Percentiles rank a stretch among this genome's conserved stretches.
Evolutionary conservation across 73 alveolate genomes (phyloP).

Genomic region (Stentor roeselii): DNA sequence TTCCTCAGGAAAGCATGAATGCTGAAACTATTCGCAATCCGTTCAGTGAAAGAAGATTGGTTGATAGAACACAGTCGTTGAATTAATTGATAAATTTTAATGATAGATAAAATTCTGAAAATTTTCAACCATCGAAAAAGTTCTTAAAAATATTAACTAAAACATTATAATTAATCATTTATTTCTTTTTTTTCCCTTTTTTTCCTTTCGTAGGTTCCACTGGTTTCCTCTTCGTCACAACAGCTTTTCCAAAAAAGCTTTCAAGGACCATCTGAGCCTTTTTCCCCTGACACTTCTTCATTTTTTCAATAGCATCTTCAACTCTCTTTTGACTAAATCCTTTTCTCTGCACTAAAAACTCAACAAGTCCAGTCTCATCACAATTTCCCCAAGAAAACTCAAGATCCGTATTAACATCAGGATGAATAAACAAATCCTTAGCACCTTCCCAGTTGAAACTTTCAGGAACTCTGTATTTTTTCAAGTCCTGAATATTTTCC

Average conservation of each 20-base stretch:
- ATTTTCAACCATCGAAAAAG: no score
- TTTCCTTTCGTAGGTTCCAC: background rate
- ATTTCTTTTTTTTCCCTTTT: background rate
- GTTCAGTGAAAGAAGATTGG: no score
- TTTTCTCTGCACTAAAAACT: conserved; percentile 65
- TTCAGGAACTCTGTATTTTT: conserved; percentile 60
- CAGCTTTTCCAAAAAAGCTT: conserved; percentile 7
- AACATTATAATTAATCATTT: no score
- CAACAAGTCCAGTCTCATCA: conserved; percentile 57
- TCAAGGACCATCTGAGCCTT: conserved; percentile 26
- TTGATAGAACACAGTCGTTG: no score
- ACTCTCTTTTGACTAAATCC: conserved; percentile 66
- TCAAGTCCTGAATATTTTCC: conserved; percentile 59
- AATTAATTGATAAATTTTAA: no score
- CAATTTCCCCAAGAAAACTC: conserved; percentile 44
- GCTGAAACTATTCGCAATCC: no score
- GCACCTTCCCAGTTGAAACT: conserved; percentile 68
- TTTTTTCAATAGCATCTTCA: conserved; percentile 55
- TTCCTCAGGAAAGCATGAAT: no score
- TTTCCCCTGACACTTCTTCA: conserved; percentile 46
- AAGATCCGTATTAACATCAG: conserved; percentile 47
- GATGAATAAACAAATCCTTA: conserved; percentile 66
- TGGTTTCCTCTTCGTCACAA: background rate
- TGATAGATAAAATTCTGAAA: no score
- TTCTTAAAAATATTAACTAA: no score